A percentile compares a stretch with the other conserved stretches of the same genome.
Conservation (phyloP, 148 eudicot genomes). For the Cornus controversa region DNA sequence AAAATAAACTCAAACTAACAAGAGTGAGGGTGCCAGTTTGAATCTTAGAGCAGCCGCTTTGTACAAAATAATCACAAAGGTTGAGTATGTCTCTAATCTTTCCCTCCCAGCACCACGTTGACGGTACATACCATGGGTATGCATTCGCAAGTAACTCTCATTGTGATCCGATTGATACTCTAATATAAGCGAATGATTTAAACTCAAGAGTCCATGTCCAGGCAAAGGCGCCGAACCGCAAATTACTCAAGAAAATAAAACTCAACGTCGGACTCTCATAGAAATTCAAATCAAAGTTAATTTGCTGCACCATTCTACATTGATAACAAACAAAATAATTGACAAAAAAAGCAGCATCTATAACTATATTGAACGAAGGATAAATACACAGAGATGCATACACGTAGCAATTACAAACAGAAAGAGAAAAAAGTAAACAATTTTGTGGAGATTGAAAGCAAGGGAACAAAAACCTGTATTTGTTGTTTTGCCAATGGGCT, state of each 20-base stretch:
- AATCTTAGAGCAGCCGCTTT: background rate
- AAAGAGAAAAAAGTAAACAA: background rate
- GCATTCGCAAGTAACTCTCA: background rate
- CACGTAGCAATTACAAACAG: background rate
- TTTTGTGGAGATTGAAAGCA: background rate
- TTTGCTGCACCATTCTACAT: background rate
- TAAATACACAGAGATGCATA: background rate
- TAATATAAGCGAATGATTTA: background rate
- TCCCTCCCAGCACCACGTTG: too few relatives aligned
- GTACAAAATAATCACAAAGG: background rate
- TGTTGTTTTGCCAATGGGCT: background rate
- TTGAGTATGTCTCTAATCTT: background rate
- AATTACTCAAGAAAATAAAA: too few relatives aligned
- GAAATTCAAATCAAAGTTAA: background rate
- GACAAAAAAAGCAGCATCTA: background rate
- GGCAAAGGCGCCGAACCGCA: background rate
- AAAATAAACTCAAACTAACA: background rate
- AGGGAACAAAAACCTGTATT: background rate
- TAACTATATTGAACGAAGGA: background rate
- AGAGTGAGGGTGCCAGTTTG: background rate
- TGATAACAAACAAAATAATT: background rate
- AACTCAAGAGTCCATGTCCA: background rate
- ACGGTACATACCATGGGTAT: too few relatives aligned
- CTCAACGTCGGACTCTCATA: background rate
- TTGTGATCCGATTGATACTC: background rate